Evolutionary conservation across 805 yeast species (phyloP), one percentile per base, ranked within the genome.

Genomic region (Ogataea zsoltii): DNA sequence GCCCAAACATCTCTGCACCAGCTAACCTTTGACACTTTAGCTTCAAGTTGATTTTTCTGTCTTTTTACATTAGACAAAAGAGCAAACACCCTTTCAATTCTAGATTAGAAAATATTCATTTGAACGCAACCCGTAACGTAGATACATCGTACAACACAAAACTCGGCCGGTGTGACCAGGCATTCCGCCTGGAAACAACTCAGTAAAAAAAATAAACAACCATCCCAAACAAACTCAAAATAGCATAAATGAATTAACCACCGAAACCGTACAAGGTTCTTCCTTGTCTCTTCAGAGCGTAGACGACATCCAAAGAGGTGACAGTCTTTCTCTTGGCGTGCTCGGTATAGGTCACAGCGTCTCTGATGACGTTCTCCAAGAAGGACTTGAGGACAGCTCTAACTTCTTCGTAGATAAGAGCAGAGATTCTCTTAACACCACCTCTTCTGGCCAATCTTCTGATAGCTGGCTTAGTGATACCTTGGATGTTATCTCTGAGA

Each of bases 371-470:
- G 69, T 88, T 85, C 77, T 89, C 97, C 71, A 92, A 83, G 86
- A 92, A 92, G 46, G 96, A 80, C 79, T 91, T 91, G 61, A 92
- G 80, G 61, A 94, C 97, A 62, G 86, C 91, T 82, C 99, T 90
- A 68, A 94, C 96, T 80, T 92, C 97, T 78, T 92, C 99, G 81
- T 92, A 92, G 73, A 92, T 92, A 71, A 91, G 80, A 72, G 96
- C 98, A 55, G 98, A 92, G 68, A 92, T 92, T 88, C 99, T 96
- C 86, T 92, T 92, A 70, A 92, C 99, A 91, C 99, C 99, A 80
- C 99, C 99, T 88, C 99, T 90, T 85, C 99, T 92, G 44, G 99
- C 99, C 67, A 92, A 85, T 88, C 99, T 92, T 82, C 99, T 90
- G 70, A 92, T 92, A 69, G 99, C 99, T 71, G 99, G 99, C 84